Percentiles rank a stretch among this genome's conserved stretches.
These are phyloP conservation scores for Aspergillus sp. DNA, from an alignment of 2,329 filamentous ascomycete genomes.

Conservation along the genomic window DNA sequence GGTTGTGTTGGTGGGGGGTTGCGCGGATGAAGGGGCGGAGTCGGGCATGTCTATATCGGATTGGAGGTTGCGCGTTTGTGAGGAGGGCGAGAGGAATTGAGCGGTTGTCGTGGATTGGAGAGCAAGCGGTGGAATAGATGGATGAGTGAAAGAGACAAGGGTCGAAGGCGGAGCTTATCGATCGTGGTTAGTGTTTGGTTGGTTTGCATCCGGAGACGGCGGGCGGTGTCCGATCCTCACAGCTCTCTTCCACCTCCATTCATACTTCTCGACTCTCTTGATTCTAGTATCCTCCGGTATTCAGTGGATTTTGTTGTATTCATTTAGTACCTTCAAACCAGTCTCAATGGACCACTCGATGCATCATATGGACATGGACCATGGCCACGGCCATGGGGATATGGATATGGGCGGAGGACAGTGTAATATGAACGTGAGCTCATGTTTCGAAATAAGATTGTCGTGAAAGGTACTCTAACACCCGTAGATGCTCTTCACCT, in stretches of 20 bases:
- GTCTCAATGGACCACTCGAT: constrained; percentile 36
- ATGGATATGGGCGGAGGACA: constrained; percentile 58
- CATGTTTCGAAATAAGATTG: background rate
- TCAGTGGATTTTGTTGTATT: background rate
- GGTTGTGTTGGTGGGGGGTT: constrained; percentile 10
- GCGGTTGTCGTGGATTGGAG: background rate
- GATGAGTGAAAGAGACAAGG: background rate
- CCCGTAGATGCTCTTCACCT: constrained; percentile 92
- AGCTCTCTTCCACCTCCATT: background rate
- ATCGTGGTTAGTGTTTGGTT: constrained; percentile 24
- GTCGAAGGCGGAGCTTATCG: constrained; percentile 8
- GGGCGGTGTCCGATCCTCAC: background rate
- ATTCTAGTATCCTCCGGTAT: no score
- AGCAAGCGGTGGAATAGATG: background rate
- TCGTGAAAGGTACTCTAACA: constrained; percentile 3
- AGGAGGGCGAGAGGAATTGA: background rate
- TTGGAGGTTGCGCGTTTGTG: background rate
- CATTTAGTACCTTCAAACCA: background rate
- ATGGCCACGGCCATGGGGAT: constrained; percentile 46
- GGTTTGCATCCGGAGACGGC: constrained; percentile 31
- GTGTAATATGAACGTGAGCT: constrained; percentile 83
- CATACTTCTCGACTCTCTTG: background rate
- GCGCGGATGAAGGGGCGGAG: constrained; percentile 34
- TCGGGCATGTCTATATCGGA: constrained; percentile 37
- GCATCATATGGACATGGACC: constrained; percentile 43